Evolutionary conservation across 768 basidiomycete genomes (phyloP).

Genomic region (Coprinopsis marcescibilis): DNA sequence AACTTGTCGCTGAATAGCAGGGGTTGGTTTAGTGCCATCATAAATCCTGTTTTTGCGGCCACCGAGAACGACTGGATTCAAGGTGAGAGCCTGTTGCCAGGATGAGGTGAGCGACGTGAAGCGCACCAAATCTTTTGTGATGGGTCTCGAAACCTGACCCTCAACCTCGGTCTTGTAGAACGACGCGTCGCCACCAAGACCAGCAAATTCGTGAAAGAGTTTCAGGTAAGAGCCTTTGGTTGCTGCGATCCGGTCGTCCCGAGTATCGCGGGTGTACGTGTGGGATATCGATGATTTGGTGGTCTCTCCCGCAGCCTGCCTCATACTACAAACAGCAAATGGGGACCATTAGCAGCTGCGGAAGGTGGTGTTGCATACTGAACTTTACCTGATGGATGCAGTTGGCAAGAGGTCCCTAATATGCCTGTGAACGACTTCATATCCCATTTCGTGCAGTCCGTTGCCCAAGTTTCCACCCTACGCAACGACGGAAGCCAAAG

Average conservation of each 20-base stretch:
- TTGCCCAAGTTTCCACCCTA: constrained; percentile 31
- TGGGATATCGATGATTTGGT: constrained; percentile 83
- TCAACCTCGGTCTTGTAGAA: constrained; percentile 74
- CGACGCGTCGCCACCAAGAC: constrained; percentile 57
- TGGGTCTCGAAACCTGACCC: constrained; percentile 51
- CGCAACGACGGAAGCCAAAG: too few relatives aligned
- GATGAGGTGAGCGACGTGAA: too few relatives aligned
- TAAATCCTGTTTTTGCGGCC: constrained; percentile 62
- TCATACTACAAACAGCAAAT: constrained; percentile 47
- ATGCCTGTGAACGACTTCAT: constrained; percentile 77
- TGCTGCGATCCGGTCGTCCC: constrained; percentile 62
- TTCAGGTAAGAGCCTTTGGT: constrained; percentile 61
- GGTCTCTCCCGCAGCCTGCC: constrained; percentile 74
- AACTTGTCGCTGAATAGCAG: constrained; percentile 76
- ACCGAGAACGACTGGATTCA: constrained; percentile 62
- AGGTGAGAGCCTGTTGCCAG: too few relatives aligned
- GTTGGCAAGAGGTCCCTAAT: constrained; percentile 64
- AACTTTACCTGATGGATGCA: constrained; percentile 75
- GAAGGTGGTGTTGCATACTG: too few relatives aligned
- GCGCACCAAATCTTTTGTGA: constrained; percentile 58
- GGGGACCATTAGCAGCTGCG: not conserved
- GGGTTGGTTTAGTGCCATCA: constrained; percentile 52
- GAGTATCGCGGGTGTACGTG: constrained; percentile 66
- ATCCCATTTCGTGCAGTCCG: constrained; percentile 73
- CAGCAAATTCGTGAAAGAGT: constrained; percentile 65